Percentiles rank a stretch among this genome's conserved stretches.
Conservation (phyloP, 1,284 basidiomycete species). For the Cryptococcus maquisensis region DNA sequence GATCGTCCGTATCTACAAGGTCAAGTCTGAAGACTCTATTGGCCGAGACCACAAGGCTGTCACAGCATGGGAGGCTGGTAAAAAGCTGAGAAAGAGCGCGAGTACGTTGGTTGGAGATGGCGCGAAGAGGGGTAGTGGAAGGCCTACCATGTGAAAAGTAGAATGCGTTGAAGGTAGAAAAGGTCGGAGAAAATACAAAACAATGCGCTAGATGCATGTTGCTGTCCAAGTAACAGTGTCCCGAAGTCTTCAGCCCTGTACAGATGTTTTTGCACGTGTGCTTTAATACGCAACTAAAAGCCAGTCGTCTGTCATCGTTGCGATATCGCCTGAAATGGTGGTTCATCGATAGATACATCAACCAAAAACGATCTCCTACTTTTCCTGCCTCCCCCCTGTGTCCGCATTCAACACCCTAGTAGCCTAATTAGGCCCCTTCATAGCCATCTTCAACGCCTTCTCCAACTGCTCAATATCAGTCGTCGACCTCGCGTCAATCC, state of each 20-base stretch:
- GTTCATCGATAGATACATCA: background rate
- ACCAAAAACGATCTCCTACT: background rate
- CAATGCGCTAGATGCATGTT: background rate
- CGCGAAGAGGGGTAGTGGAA: conserved; percentile 10
- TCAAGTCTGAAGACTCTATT: conserved; percentile 89
- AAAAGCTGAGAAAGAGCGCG: conserved; percentile 64
- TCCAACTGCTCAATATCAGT: conserved; percentile 44
- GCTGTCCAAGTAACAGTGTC: no score
- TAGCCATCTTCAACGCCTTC: conserved; percentile 22
- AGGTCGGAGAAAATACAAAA: background rate
- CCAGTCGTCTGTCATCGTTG: no score
- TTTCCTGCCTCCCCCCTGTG: background rate
- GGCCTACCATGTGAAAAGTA: conserved; percentile 18
- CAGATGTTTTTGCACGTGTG: no score
- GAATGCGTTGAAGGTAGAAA: background rate
- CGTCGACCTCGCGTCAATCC: conserved; percentile 32
- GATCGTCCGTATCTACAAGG: conserved; percentile 95
- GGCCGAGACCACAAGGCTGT: conserved; percentile 83
- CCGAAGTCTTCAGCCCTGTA: no score
- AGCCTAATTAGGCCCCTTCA: conserved; percentile 13
- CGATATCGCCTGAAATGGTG: no score
- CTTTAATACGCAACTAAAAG: no score
- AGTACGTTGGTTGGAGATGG: conserved; percentile 6
- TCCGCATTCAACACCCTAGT: no score
- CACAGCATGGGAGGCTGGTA: conserved; percentile 77